These are phyloP conservation scores for Penicillium sp. DNA, from an alignment of 2,329 filamentous ascomycete genomes.

Conservation along the genomic window DNA sequence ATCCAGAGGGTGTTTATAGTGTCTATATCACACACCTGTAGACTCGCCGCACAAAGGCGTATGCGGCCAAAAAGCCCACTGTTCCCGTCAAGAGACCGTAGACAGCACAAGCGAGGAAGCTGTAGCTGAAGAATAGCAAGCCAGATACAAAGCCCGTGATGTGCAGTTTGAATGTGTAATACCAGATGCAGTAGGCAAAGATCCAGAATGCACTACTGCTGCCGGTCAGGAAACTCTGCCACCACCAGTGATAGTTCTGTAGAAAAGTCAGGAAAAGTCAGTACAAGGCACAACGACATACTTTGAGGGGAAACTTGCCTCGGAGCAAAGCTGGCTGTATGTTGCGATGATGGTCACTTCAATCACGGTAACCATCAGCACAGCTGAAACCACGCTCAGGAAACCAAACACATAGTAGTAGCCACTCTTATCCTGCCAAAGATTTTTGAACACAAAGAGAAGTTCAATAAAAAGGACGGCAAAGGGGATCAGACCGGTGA, in stretches of 20 bases:
- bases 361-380: slow-evolving; percentile 72
- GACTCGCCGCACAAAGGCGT: slow-evolving; percentile 79
- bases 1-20: background rate
- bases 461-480: slow-evolving; percentile 86
- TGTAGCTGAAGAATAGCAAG: slow-evolving; percentile 82
- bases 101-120: slow-evolving; percentile 74
- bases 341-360: slow-evolving; percentile 81
- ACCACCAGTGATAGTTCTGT: slow-evolving; percentile 86
- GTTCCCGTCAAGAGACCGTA: slow-evolving; percentile 81
- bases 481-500: slow-evolving; percentile 78
- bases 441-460: slow-evolving; percentile 78
- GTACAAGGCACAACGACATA: background rate
- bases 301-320: slow-evolving; percentile 49
- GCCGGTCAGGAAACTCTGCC: slow-evolving; percentile 80
- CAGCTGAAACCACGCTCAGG: slow-evolving; percentile 68
- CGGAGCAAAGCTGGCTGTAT: slow-evolving; percentile 77
- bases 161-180: slow-evolving; percentile 76
- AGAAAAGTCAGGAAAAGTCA: slow-evolving; percentile 3
- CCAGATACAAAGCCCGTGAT: slow-evolving; percentile 77
- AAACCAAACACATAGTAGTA: slow-evolving; percentile 94
- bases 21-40: slow-evolving; percentile 61
- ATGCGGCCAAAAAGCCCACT: slow-evolving; percentile 78
- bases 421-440: slow-evolving; percentile 87
- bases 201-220: slow-evolving; percentile 77
- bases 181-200: slow-evolving; percentile 79